These are phyloP conservation scores for Puccinia hordei DNA, from an alignment of 1,284 basidiomycete species.

Conservation along the genomic window DNA sequence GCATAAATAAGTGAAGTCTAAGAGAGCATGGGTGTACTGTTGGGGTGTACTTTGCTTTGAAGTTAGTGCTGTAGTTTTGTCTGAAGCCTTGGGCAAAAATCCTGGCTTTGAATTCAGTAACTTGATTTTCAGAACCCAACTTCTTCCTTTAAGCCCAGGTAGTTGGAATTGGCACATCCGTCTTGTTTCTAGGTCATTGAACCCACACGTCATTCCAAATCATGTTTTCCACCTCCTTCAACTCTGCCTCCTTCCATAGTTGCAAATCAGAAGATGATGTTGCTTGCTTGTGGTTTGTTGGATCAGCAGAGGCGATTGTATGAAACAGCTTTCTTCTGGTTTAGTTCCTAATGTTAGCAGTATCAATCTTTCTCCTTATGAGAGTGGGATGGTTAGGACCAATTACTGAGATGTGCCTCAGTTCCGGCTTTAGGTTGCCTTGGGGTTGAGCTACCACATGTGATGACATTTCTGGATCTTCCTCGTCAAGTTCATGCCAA, in stretches of 20 bases:
- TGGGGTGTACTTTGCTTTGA: not conserved
- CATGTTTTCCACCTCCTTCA: not conserved
- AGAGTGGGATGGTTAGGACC: too few relatives aligned
- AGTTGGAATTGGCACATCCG: not conserved
- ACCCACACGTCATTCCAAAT: not conserved
- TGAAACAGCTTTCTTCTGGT: too few relatives aligned
- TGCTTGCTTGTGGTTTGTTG: not conserved
- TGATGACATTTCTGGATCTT: too few relatives aligned
- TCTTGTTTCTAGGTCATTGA: too few relatives aligned
- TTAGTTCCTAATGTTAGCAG: too few relatives aligned
- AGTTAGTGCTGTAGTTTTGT: not conserved
- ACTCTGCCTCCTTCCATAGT: not conserved
- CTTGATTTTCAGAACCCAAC: not conserved
- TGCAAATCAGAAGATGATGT: not conserved
- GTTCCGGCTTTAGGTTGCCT: too few relatives aligned
- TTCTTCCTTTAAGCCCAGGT: not conserved
- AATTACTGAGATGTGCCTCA: too few relatives aligned
- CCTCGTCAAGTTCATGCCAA: too few relatives aligned
- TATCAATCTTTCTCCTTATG: too few relatives aligned
- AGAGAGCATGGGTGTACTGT: not conserved
- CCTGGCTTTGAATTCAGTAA: not conserved
- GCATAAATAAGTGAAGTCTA: not conserved
- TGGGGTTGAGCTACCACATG: too few relatives aligned
- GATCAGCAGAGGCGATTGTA: too few relatives aligned
- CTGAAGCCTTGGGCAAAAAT: not conserved